phyloP scores from a whole-genome alignment of 2,329 filamentous ascomycete genomes.

The Aspergillus vadensis region DNA sequence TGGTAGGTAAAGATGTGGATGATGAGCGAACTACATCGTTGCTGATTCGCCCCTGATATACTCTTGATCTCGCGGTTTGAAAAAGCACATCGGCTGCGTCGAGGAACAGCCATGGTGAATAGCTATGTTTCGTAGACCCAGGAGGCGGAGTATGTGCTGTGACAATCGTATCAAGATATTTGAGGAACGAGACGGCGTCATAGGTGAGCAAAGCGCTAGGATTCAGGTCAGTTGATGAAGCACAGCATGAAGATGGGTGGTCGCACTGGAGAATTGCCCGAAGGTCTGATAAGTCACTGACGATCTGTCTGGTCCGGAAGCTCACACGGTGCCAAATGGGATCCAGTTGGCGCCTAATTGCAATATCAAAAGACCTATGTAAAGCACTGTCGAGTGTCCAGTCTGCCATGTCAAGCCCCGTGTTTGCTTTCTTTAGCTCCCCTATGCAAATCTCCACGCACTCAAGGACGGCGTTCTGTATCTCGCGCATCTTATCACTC shows the following conservation, averaged over 20 bases:
- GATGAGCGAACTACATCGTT: conserved; percentile 55
- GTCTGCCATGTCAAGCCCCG: conserved; percentile 90
- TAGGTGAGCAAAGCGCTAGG: conserved; percentile 70
- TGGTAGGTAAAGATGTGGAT: conserved; percentile 57
- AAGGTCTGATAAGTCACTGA: conserved; percentile 81
- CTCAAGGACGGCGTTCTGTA: conserved; percentile 92
- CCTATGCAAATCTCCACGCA: conserved; percentile 94
- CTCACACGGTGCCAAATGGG: conserved; percentile 97
- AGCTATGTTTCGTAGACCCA: conserved; percentile 81
- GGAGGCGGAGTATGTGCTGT: conserved; percentile 86
- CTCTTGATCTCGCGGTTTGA: conserved; percentile 80
- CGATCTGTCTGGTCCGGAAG: conserved; percentile 93
- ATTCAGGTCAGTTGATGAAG: conserved; percentile 17
- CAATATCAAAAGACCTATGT: conserved; percentile 87
- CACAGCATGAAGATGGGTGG: background rate
- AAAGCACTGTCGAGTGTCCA: conserved; percentile 95
- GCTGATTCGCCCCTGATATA: conserved; percentile 74
- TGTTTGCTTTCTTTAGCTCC: conserved; percentile 88
- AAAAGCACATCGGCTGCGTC: conserved; percentile 95
- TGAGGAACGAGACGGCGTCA: conserved; percentile 87
- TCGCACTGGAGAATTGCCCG: conserved; percentile 74
- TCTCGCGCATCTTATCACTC: conserved; percentile 89
- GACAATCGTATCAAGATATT: conserved; percentile 91
- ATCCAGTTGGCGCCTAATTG: conserved; percentile 85
- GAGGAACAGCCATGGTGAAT: conserved; percentile 94